Base-by-base conservation (phyloP, 331 rosid genomes). In the Telfairia occidentalis region DNA sequence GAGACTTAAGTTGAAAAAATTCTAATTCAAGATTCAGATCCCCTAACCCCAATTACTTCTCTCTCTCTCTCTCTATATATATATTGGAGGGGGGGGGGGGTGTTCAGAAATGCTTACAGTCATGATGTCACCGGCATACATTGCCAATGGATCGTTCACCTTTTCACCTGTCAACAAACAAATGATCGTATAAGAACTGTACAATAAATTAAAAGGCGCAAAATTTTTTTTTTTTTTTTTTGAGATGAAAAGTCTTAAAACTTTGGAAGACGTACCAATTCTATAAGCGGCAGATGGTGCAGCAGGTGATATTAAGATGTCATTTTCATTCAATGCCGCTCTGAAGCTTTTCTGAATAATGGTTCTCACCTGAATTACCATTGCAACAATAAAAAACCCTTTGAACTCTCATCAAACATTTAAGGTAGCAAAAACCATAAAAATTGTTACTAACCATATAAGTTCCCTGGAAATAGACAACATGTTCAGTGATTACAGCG, bases 91-190 rank as follows among this genome's bases (percentile, higher is more conserved):
- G 43, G 28, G 52, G 8, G 29, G 50, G 21, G 48, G 21, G 28
- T 29, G 24, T 37, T 21, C 50, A 55, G 35, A 75, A 83, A 83
- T 82, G 78, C 96, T 94, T 81, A 94, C 98, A 45, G 98, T 94
- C 98, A 91, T 94, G 87, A 91, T 88, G 76, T 94, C 98, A 5
- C 98, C 98, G 1, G 96, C 97, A 76, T 88, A 91, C 98, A 94
- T 91, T 76, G 97, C 96, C 85, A 94, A 81, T 3, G 98, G 97
- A 80, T 91, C 96, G 60, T 90, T 84, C 78, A 87, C 87, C 92
- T 94, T 94, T 84, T 94, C 98, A 80, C 96, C 98, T 94, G 81
- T 32, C 78, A 74, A 77, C 71, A 78, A 55, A 81, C 61, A 75
- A 76, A 73, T 37, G 49, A 65, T 52, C 54, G 53, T 18, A 78